Base-by-base conservation (phyloP, 345 rosid genomes). In the Ailanthus altissimus region DNA sequence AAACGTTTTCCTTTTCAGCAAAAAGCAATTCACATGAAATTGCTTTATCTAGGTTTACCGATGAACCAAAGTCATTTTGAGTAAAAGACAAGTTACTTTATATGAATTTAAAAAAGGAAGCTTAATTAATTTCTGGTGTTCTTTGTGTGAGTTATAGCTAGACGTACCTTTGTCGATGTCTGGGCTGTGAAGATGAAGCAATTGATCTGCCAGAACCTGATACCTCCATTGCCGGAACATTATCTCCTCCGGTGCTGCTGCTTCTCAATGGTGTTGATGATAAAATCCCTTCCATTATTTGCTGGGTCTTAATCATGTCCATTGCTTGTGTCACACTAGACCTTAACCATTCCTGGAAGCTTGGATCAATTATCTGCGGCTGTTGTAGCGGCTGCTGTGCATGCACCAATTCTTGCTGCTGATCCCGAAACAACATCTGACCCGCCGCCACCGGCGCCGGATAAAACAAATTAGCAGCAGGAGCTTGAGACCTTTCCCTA, bases 131-230 rank as follows among this genome's bases (percentile, higher is more conserved):
- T 61, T 54, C 10, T 7, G 2, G 38, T 32, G 38, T 32, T 32
- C 38, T 32, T 32, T 32, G 1, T 32, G 38, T 32, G 38, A 32
- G 1, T 32, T 32, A 32, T 32, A 32, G 38, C 2, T 32, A 32
- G 1, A 32, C 38, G 38, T 36, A 87, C 92, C 90, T 82, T 82
- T 78, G 80, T 26, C 89, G 81, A 13, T 74, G 81, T 77, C 88
- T 87, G 59, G 77, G 88, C 58, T 73, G 77, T 40, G 59, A 18
- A 46, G 89, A 81, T 0, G 86, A 76, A 43, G 76, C 58, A n/a
- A 62, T 81, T 32, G 38, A 32, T 16, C 54, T 64, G 38, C 67
- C 57, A 53, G 82, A 28, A 67, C 75, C 79, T 6, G 76, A 23
- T 18, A 36, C 66, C 51, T 64, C 79, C 77, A 72, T 25, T 50